Percentiles rank a stretch among this genome's conserved stretches.
phyloP scores from a whole-genome alignment of 1,284 basidiomycete genomes.

The Trichosporon sp. region DNA sequence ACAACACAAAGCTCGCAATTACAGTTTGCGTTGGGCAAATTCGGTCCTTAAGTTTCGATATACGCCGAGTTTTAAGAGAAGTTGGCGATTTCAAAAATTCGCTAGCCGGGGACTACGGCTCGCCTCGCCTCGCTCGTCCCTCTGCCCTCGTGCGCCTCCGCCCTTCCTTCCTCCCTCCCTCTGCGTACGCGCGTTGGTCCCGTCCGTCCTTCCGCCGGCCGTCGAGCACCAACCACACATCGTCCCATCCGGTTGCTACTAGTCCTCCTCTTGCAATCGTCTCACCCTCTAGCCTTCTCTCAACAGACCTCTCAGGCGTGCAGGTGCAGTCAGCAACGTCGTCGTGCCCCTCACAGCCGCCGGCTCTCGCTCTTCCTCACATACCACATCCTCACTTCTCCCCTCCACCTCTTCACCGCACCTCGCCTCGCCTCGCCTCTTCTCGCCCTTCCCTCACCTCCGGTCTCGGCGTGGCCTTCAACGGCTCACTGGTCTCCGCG shows the following conservation, averaged over 20 bases:
- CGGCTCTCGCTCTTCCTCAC: not conserved
- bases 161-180: not conserved
- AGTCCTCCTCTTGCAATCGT: not conserved
- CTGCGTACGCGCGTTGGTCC: not conserved
- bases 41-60: not conserved
- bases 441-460: not conserved
- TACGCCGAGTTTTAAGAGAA: not conserved
- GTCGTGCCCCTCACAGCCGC: slow-evolving; percentile 1
- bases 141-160: not conserved
- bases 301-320: not conserved
- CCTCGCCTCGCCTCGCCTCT: too few relatives aligned
- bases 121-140: too few relatives aligned
- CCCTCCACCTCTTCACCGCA: not conserved
- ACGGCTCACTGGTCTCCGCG: not conserved
- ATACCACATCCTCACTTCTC: not conserved
- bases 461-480: not conserved
- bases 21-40: not conserved
- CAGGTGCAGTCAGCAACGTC: not conserved
- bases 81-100: not conserved
- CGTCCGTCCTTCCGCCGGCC: not conserved
- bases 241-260: slow-evolving; percentile 1
- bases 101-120: not conserved
- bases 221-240: not conserved
- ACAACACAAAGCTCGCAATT: not conserved
- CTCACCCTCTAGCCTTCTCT: not conserved